Evolutionary conservation across 2,329 filamentous ascomycete genomes (phyloP), one percentile per base, ranked within the genome.

Genomic region (Passalora sequoiae): DNA sequence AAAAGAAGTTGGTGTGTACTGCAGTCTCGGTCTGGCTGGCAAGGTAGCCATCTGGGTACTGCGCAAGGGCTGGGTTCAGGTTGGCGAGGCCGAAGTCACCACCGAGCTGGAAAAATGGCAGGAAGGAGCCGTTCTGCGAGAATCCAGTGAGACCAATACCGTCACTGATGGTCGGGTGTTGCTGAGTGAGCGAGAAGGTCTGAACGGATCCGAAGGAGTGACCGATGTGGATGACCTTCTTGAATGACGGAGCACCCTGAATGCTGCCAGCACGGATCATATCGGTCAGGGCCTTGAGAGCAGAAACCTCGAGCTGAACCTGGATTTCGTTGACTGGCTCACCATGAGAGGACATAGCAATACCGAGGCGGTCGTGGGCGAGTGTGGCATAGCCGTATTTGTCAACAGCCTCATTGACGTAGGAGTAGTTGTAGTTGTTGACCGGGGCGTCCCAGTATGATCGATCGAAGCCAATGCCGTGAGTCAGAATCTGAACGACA

Each of bases 191-290:
- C 36, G 65, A 70, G 61, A 78, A 81, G 2, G 72, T 75, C 53
- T 78, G 75, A 4, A 72, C 63, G 0, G 78, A 79, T 22, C 81
- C 81, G 53, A 80, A 84, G 0, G 75, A 80, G 66, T 84, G 80
- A 9, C 80, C 81, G 12, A 81, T 69, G 58, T 84, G 80, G 6
- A 80, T 66, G 17, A 78, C 64, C 55, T 74, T 69, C 6, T 63
- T 40, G 52, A 67, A 70, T 35, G 60, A 51, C 20, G 58, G 58
- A n/a, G 75, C 60, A 15, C 65, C 62, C 0, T 66, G 58, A 17
- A 83, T 63, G 0, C 57, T 54, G 35, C 74, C 72, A 1, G 60
- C 54, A 21, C 74, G 73, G 1, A 79, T 65, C 49, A 66, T 62
- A 8, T 59, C 58, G 0, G 79, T 83, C 3, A 84, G 63, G 2